Evolutionary conservation across 805 yeast genomes (phyloP), one percentile per base, ranked within the genome.

Genomic region (Starmerella apicola): DNA sequence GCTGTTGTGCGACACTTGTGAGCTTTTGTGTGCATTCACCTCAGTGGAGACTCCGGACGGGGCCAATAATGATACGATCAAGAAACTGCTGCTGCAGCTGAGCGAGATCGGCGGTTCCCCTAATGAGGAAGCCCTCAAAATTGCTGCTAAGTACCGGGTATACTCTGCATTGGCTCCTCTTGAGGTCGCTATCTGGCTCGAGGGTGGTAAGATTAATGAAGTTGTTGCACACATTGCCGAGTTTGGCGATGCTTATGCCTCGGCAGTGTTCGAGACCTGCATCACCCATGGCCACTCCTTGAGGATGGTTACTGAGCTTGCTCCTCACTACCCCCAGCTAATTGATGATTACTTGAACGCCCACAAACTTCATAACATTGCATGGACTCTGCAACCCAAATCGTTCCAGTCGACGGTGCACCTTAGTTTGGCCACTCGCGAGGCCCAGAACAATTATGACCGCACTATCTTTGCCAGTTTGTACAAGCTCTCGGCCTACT

Each of bases 61-160:
- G 20, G 42, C 39, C 39, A 32, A 30, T 47, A 16, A 31, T 39
- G 15, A 31, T 27, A 18, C 34, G 31, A 20, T 62, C 55, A 33
- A 42, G 41, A 7, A 36, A 41, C 69, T 3, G 58, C 83, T 41
- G 66, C 78, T 10, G 53, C 64, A n/a, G 56, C 71, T 39, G 68
- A 69, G 6, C 62, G 71, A 15, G 3, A 10, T 38, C 1, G 42
- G 41, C 12, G 34, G 5, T 18, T 25, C 19, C 35, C 22, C 9
- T 8, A 15, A 15, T 13, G n/a, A 13, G n/a, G 65, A 67, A 28
- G 61, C 64, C 6, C 55, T 80, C 18, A 59, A 61, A 6, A 65
- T 84, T 22, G 72, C 84, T 0, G 93, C 81, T 46, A 62, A 66
- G 20, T 80, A 76, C 57, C 56, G 62, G 15, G 94, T 85, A 54